A percentile compares a stretch with the other conserved stretches of the same genome.
Evolutionary conservation across 768 basidiomycete genomes (phyloP).

Genomic region (Crassisporium funariophilum): DNA sequence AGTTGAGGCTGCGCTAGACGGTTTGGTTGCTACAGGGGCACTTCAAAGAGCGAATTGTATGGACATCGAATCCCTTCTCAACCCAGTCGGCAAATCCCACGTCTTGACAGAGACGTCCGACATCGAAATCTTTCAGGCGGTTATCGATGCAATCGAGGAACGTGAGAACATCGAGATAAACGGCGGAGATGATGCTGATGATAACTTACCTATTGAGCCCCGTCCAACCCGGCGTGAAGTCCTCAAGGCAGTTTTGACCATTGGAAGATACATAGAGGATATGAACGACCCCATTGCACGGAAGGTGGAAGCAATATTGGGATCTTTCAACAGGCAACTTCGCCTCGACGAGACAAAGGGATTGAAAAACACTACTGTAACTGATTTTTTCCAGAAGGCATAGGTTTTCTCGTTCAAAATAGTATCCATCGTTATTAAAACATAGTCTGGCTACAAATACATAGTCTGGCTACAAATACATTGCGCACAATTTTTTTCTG

Average conservation of each 20-base stretch:
- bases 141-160: constrained; percentile 22
- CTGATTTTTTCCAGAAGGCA: constrained; percentile 13
- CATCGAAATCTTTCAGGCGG: constrained; percentile 24
- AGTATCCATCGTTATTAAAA: not conserved
- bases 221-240: constrained; percentile 15
- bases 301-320: constrained; percentile 22
- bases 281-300: constrained; percentile 23
- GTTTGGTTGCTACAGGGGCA: constrained; percentile 23
- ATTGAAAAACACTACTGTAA: constrained; percentile 19
- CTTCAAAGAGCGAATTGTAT: constrained; percentile 27
- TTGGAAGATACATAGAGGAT: constrained; percentile 16
- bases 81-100: constrained; percentile 25
- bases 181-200: constrained; percentile 17
- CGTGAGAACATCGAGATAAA: constrained; percentile 19
- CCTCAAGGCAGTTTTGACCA: constrained; percentile 20
- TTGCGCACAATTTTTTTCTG: constrained; percentile 4
- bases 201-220: constrained; percentile 13
- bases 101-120: constrained; percentile 22
- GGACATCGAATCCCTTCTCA: constrained; percentile 29
- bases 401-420: constrained; percentile 3
- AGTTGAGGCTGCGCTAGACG: constrained; percentile 20
- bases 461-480: not conserved
- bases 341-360: constrained; percentile 14
- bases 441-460: not conserved
- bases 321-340: constrained; percentile 18